Evolutionary conservation across 148 eudicot genomes (phyloP).

Genomic region (Agrostemma githago): DNA sequence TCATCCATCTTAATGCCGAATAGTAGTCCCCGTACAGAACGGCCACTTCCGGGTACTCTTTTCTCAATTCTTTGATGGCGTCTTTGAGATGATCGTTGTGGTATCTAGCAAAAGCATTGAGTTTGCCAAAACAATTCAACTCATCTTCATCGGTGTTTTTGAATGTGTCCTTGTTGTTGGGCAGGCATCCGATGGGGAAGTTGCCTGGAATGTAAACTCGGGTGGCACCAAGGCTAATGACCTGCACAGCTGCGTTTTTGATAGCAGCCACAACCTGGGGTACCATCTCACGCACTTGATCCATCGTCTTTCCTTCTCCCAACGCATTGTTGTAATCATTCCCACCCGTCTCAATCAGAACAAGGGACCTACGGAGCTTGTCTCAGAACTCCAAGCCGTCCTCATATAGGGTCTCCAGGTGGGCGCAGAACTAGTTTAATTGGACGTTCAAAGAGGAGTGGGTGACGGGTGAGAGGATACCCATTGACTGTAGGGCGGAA

Average conservation of each 20-base stretch:
- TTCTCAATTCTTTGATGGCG: constrained; percentile 4
- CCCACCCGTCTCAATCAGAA: constrained; percentile 14
- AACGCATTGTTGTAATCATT: constrained; percentile 8
- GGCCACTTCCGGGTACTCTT: background rate
- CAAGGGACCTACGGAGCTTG: background rate
- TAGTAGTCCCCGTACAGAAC: constrained; percentile 11
- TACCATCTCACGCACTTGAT: background rate
- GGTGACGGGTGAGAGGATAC: constrained; percentile 4
- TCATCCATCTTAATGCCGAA: background rate
- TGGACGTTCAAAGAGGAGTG: constrained; percentile 7
- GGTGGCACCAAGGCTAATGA: background rate
- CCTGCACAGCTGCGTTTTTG: constrained; percentile 1
- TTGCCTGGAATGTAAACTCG: constrained; percentile 5
- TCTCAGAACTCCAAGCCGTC: background rate
- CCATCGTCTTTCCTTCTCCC: background rate
- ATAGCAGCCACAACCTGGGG: constrained; percentile 1
- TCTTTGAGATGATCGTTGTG: background rate
- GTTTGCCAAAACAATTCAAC: background rate
- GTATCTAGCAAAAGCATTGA: background rate
- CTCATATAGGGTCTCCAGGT: constrained; percentile 2
- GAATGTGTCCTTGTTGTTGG: constrained; percentile 4
- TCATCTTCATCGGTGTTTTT: background rate
- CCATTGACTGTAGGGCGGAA: background rate
- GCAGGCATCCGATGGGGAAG: constrained; percentile 16
- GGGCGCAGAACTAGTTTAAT: background rate